phyloP scores from a whole-genome alignment of 2,329 filamentous ascomycete genomes.

The Penicillium sp. region DNA sequence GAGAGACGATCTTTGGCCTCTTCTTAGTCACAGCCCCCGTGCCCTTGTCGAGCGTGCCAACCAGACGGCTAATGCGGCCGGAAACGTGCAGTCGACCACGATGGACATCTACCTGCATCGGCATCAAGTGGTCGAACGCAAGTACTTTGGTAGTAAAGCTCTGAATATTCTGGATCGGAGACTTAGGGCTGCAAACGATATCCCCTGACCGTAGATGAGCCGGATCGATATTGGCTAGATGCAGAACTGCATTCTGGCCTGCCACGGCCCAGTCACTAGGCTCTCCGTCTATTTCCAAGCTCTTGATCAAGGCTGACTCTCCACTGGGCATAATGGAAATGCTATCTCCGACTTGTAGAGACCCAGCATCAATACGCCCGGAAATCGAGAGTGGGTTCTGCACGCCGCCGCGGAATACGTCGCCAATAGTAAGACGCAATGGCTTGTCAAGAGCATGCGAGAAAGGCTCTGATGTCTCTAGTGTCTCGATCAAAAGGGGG shows the following conservation, averaged over 20 bases:
- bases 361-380: slow-evolving; percentile 80
- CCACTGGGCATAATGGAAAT: slow-evolving; percentile 76
- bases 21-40: slow-evolving; percentile 74
- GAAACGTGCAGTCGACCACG: slow-evolving; percentile 75
- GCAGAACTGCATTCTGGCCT: slow-evolving; percentile 81
- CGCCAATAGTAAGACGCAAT: slow-evolving; percentile 78
- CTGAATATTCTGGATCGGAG: slow-evolving; percentile 67
- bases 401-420: slow-evolving; percentile 76
- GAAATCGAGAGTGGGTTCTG: slow-evolving; percentile 80
- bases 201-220: slow-evolving; percentile 79
- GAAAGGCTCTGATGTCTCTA: slow-evolving; percentile 77
- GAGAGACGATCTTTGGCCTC: slow-evolving; percentile 78
- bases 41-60: slow-evolving; percentile 72
- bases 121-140: slow-evolving; percentile 84
- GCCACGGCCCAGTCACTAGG: slow-evolving; percentile 84
- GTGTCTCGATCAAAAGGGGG: slow-evolving; percentile 72
- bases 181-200: slow-evolving; percentile 69
- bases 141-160: slow-evolving; percentile 78
- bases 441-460: slow-evolving; percentile 70
- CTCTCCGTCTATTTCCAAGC: slow-evolving; percentile 70
- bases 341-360: slow-evolving; percentile 76
- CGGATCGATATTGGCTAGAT: slow-evolving; percentile 79
- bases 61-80: slow-evolving; percentile 67
- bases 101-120: slow-evolving; percentile 86
- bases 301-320: slow-evolving; percentile 76